phyloP scores from a whole-genome alignment of 2,329 filamentous ascomycete species.

The Ceratocystis diversiconidia region DNA sequence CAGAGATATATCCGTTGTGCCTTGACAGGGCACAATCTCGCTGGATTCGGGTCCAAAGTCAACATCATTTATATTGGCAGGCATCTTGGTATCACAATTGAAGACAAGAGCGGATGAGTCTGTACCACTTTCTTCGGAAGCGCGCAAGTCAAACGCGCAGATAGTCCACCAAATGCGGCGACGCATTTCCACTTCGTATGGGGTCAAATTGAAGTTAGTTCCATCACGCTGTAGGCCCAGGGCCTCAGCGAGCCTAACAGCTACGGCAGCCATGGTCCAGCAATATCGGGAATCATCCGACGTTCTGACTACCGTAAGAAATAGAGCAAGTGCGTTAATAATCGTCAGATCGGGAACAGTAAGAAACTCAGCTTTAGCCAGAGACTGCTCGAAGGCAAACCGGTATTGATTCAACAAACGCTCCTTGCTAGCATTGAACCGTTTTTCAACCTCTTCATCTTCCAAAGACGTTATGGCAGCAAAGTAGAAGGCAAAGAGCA shows the following conservation, averaged over 20 bases:
- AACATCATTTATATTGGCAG: constrained; percentile 37
- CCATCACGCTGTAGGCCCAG: constrained; percentile 47
- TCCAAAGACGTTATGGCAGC: constrained; percentile 44
- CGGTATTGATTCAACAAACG: constrained; percentile 35
- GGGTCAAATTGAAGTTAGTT: constrained; percentile 35
- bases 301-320: constrained; percentile 35
- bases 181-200: constrained; percentile 46
- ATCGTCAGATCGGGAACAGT: constrained; percentile 42
- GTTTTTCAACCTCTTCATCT: constrained; percentile 39
- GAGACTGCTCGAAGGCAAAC: constrained; percentile 41
- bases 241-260: constrained; percentile 44
- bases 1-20: constrained; percentile 39
- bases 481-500: constrained; percentile 51
- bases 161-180: constrained; percentile 49
- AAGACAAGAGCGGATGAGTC: constrained; percentile 25
- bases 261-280: constrained; percentile 45
- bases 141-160: constrained; percentile 40
- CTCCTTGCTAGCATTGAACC: constrained; percentile 32
- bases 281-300: constrained; percentile 39
- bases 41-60: constrained; percentile 34
- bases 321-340: constrained; percentile 44
- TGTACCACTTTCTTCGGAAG: constrained; percentile 39
- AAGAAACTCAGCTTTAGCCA: constrained; percentile 44
- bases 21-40: constrained; percentile 35
- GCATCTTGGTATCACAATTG: constrained; percentile 35